These are phyloP conservation scores for Mucor mucedo DNA, from an alignment of 371 early-diverging fungal species.

Conservation along the genomic window DNA sequence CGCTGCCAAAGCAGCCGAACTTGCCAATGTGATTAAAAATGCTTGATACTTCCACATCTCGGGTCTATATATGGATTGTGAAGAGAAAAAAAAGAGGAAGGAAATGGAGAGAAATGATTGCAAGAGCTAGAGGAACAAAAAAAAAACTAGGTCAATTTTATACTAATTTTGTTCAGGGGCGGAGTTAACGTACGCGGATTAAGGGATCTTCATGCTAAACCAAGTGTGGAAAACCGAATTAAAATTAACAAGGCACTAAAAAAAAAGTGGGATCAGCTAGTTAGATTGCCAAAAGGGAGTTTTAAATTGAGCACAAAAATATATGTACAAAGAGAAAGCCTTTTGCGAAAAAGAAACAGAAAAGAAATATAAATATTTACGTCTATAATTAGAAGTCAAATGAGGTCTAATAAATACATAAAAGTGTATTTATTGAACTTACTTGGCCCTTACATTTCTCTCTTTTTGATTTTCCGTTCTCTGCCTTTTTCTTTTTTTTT, in stretches of 20 bases:
- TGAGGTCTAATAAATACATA: conserved; percentile 5
- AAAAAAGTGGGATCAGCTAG: no score
- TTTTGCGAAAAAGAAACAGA: not conserved
- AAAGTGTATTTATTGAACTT: conserved; percentile 8
- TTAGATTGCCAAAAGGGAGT: not conserved
- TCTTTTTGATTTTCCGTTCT: not conserved
- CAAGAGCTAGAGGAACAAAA: not conserved
- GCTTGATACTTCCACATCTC: conserved; percentile 23
- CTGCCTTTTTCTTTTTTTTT: not conserved
- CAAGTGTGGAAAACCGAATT: no score
- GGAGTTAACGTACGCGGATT: not conserved
- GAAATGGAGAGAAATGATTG: not conserved
- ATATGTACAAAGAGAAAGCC: not conserved
- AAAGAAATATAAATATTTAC: not conserved
- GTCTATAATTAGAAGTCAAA: conserved; percentile 6
- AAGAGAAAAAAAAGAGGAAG: not conserved
- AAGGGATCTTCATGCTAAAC: not conserved
- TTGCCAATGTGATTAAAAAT: conserved; percentile 15
- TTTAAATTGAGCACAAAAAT: not conserved
- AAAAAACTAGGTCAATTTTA: not conserved
- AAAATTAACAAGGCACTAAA: no score
- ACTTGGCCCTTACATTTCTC: conserved; percentile 7
- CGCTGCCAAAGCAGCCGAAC: conserved; percentile 18
- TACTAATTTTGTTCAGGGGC: conserved; percentile 4
- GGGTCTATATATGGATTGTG: not conserved